Evolutionary conservation across 1,284 basidiomycete genomes (phyloP), one percentile per base, ranked within the genome.

Genomic region (Cryptococcus sp.): DNA sequence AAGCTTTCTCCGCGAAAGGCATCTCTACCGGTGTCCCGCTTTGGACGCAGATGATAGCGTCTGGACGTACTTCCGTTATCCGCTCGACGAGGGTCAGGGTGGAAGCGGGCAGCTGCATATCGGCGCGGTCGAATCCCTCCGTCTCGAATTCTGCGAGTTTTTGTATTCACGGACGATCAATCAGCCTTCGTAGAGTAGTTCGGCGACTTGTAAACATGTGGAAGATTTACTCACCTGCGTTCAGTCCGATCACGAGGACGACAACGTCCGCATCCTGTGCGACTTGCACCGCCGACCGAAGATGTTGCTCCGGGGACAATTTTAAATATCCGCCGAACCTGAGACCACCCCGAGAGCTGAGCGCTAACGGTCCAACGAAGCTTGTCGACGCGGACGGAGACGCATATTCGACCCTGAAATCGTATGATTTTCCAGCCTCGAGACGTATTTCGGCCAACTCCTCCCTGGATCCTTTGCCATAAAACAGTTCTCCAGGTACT

Each of bases 11-110:
- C 38, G 62, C 39, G 68, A 68, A 76, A 1, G 73, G 71, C 50
- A 75, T 62, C 41, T 61, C 61, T 43, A 65, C 59, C 2, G 69
- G 67, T 19, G 62, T 70, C 22, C 69, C 73, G 19, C 62, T 64
- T 50, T 74, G 72, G 26, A 62, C 66, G 29, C 68, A 62, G 37
- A 76, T 64, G 48, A 74, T 59, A 6, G 69, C 63, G 22, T 70
- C 59, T 5, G 66, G 66, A 46, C 67, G 61, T 38, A 61, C 70
- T 4, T 63, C 55, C 38, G 72, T 57, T 10, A 77, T 47, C 1
- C 64, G 37, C 38, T 56, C 43, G 38, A 66, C 57, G 3, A 69
- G 55, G n/a, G 65, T 57, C 48, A 64, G 52, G 7, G 60, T 59
- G 4, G 54, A 43, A 10, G 59, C 55, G 19, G 65, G 65, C 13